A percentile compares a stretch with the other conserved stretches of the same genome.
phyloP scores from a whole-genome alignment of 805 yeast genomes.

The Teunomyces tritomae region DNA sequence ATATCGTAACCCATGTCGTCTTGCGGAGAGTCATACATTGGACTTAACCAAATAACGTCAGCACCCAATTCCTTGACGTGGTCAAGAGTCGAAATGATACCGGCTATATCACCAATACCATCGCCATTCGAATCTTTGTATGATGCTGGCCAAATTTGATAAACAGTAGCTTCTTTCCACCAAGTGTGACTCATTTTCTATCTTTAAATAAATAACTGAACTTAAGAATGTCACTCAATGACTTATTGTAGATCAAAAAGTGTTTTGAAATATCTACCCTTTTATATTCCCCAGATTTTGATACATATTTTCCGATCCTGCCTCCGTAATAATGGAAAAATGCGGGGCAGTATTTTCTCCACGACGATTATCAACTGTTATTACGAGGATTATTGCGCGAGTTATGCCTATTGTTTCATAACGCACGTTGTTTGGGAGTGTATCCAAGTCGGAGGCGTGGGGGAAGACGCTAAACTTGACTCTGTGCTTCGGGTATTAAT shows the following conservation, averaged over 20 bases:
- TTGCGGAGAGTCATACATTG: constrained; percentile 57
- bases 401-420: not conserved
- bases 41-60: constrained; percentile 57
- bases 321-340: not conserved
- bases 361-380: not conserved
- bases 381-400: constrained; percentile 3
- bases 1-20: constrained; percentile 65
- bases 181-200: constrained; percentile 20
- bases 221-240: too few species aligned
- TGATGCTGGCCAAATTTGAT: constrained; percentile 62
- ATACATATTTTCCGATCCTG: too few species aligned
- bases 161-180: constrained; percentile 60
- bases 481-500: too few species aligned
- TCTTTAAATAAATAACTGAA: too few species aligned
- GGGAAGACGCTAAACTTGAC: too few species aligned
- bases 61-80: constrained; percentile 49
- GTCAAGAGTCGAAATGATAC: constrained; percentile 51
- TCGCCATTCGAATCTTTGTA: constrained; percentile 58
- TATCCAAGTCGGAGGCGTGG: too few species aligned
- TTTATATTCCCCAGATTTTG: not conserved
- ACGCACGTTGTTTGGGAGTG: not conserved
- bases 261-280: not conserved
- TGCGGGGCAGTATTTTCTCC: constrained; percentile 1
- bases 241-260: not conserved
- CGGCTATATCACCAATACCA: constrained; percentile 58